These are phyloP conservation scores for Vinca major DNA, from an alignment of 305 asterid species.

Conservation along the genomic window DNA sequence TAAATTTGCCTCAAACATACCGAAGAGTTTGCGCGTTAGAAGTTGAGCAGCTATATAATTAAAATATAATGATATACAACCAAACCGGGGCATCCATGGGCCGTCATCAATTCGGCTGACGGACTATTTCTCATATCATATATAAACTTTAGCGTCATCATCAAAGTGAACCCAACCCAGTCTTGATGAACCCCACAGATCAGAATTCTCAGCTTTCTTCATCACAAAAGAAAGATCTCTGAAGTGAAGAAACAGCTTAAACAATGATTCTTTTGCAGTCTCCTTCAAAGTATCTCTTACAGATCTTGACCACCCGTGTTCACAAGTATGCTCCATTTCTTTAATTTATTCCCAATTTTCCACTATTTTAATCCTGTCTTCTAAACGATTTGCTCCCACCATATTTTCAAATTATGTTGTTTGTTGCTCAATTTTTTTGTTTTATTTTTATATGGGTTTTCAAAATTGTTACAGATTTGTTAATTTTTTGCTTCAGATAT, in stretches of 20 bases:
- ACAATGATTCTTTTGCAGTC: slow-evolving; percentile 81
- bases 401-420: not conserved
- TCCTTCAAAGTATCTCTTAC: slow-evolving; percentile 76
- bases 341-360: slow-evolving; percentile 4
- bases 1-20: too few relatives aligned
- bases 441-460: not conserved
- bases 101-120: too few relatives aligned
- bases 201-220: slow-evolving; percentile 3
- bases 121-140: too few relatives aligned
- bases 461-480: too few relatives aligned
- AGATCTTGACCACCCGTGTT: slow-evolving; percentile 73
- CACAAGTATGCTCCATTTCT: slow-evolving; percentile 38
- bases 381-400: not conserved
- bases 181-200: not conserved
- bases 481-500: too few relatives aligned
- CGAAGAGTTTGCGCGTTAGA: too few relatives aligned
- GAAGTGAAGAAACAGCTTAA: slow-evolving; percentile 13
- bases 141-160: not conserved
- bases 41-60: too few relatives aligned
- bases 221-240: slow-evolving; percentile 4
- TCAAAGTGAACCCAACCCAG: not conserved
- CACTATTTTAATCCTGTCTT: not conserved
- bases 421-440: not conserved
- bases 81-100: too few relatives aligned
- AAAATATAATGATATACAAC: too few relatives aligned